Percentiles rank a stretch among this genome's conserved stretches.
Conservation (phyloP, 768 basidiomycete species). For the Lactarius quietus region DNA sequence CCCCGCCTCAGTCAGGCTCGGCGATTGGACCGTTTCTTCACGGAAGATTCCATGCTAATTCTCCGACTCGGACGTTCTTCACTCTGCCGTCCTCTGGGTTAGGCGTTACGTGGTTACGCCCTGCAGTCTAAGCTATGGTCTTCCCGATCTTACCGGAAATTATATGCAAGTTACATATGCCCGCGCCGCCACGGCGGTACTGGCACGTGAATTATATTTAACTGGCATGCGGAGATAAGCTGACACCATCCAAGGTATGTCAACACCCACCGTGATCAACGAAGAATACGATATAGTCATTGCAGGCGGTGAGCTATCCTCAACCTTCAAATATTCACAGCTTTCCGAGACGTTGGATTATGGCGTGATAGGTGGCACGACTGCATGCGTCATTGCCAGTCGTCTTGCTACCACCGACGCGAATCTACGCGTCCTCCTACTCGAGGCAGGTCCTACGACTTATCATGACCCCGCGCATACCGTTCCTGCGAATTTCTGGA, state of each 20-base stretch:
- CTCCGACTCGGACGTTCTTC: too few species aligned
- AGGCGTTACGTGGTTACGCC: too few species aligned
- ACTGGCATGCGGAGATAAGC: neutral
- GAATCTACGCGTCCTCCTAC: conserved; percentile 50
- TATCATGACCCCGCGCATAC: conserved; percentile 43
- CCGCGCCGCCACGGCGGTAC: too few species aligned
- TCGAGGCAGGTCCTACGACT: conserved; percentile 56
- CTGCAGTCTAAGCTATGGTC: too few species aligned
- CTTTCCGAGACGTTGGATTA: neutral
- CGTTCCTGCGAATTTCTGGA: conserved; percentile 51
- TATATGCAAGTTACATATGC: too few species aligned
- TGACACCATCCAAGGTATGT: neutral
- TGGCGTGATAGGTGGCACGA: conserved; percentile 40
- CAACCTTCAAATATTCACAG: neutral
- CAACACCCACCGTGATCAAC: neutral
- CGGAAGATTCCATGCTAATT: too few species aligned
- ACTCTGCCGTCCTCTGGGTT: too few species aligned
- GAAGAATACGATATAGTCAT: conserved; percentile 21
- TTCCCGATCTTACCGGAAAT: too few species aligned
- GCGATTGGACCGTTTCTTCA: too few species aligned
- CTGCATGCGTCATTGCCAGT: conserved; percentile 52
- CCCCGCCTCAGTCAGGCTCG: too few species aligned
- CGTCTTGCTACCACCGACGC: conserved; percentile 53
- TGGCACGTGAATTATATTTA: too few species aligned
- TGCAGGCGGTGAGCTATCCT: neutral